Evolutionary conservation across 148 eudicot genomes (phyloP).

Genomic region (Silene conica): DNA sequence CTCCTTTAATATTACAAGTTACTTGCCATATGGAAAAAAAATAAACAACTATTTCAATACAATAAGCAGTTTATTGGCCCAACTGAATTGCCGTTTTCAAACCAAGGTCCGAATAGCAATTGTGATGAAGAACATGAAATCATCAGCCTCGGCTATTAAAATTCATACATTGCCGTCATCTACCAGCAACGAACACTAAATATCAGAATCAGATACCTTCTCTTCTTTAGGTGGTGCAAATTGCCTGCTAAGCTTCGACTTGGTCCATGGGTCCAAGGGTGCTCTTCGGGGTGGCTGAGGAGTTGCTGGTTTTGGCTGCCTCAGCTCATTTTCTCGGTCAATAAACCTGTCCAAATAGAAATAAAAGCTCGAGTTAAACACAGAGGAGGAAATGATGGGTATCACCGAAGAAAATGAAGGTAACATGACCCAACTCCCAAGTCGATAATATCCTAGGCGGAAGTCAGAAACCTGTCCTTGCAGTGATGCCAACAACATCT

Average conservation of each 20-base stretch:
- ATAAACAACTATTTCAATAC: background rate
- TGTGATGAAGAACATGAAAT: background rate
- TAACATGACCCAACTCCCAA: background rate
- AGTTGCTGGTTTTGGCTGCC: constrained; percentile 78
- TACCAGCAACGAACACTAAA: constrained; percentile 14
- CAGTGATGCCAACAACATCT: background rate
- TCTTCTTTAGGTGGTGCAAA: constrained; percentile 88
- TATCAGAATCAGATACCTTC: constrained; percentile 50
- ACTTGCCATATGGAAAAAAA: background rate
- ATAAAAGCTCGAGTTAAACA: too few species aligned
- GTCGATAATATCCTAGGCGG: background rate
- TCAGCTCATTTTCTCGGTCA: constrained; percentile 88
- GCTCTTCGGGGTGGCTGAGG: constrained; percentile 76
- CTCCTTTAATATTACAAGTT: background rate
- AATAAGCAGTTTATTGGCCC: background rate
- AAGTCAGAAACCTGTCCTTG: background rate
- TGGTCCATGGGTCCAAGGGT: constrained; percentile 94
- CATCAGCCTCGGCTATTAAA: background rate
- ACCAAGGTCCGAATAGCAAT: background rate
- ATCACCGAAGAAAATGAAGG: background rate
- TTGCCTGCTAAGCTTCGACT: constrained; percentile 71
- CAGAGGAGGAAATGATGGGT: background rate
- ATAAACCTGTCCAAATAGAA: constrained; percentile 52
- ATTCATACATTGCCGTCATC: background rate
- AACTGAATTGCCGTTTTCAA: background rate